Base-by-base conservation (phyloP, 306 rosid species). In the Delonix regia region DNA sequence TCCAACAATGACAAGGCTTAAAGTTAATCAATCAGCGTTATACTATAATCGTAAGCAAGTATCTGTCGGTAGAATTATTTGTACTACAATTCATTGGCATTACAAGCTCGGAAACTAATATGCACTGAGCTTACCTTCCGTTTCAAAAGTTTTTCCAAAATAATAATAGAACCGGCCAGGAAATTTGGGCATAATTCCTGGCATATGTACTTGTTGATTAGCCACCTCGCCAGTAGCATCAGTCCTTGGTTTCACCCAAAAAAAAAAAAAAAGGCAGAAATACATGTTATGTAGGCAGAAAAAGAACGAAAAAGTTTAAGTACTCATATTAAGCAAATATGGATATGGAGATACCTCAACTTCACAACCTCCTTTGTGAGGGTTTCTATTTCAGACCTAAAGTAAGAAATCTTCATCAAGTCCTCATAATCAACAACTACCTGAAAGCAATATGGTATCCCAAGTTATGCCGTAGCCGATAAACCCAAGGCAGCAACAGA, bases 91-190 rank as follows among this genome's bases (percentile, higher is more conserved):
- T 62, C 44, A 34, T 33, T 12, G 18, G 13, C 14, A 0, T 45
- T 73, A 9, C 22, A 0, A 33, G 41, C 18, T 45, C 18, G 36
- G 36, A 63, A 61, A 28, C 39, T 13, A 67, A 66, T 45, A 52
- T 70, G 38, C 34, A 47, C 41, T 22, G 47, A 24, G 1, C 81
- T 25, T 84, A 95, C 99, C 97, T 87, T 87, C 71, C 1, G 97
- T 92, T 87, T 92, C 98, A 52, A 95, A 69, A 61, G 97, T 85
- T 85, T 86, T 95, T 85, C 99, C 98, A 53, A 95, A 91, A 76
- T 88, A 88, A 44, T 66, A 92, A 84, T 95, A 92, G 87, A 92
- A 86, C 70, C 96, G 78, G 33, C 97, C 99, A 12, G 98, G 99
- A 73, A 95, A 52, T 87, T 92, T 92, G 0, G 98, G 99, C 67